phyloP scores from a whole-genome alignment of 2,329 filamentous ascomycete species.

The Tolypocladium endophyticum region DNA sequence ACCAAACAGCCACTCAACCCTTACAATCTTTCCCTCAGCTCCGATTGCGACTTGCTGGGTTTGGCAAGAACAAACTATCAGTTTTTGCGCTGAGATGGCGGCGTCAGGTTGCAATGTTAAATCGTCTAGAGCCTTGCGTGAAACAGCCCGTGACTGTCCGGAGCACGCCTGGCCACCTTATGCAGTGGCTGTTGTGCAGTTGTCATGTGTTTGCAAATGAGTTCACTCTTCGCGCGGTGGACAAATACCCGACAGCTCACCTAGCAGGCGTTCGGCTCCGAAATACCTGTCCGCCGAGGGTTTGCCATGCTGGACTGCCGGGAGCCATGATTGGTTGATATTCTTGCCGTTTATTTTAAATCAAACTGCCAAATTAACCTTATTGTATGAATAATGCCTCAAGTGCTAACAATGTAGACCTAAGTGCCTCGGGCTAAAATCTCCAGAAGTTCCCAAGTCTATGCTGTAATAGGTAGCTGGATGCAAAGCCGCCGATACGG shows the following conservation, averaged over 20 bases:
- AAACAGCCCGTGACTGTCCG: not conserved
- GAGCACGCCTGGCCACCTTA: not conserved
- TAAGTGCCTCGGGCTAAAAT: not conserved
- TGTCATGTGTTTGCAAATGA: not conserved
- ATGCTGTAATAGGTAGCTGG: conserved; percentile 5
- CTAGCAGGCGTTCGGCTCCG: not conserved
- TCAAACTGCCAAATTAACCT: not conserved
- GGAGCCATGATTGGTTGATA: not conserved
- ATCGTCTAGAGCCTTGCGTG: not conserved
- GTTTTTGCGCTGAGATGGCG: not conserved
- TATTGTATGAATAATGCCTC: not conserved
- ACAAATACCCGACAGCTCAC: not conserved
- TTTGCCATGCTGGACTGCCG: not conserved
- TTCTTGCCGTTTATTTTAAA: not conserved
- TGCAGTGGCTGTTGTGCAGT: not conserved
- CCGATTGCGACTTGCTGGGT: not conserved
- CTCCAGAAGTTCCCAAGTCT: conserved; percentile 5
- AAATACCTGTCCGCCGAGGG: not conserved
- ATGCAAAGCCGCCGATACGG: not conserved
- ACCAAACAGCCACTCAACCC: not conserved
- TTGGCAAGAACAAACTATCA: not conserved
- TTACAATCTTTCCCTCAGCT: not conserved
- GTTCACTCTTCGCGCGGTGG: not conserved
- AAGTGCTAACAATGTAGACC: not conserved
- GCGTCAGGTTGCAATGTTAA: not conserved